Base-by-base conservation (phyloP, 305 asterid genomes). In the Euphrasia arctica region DNA sequence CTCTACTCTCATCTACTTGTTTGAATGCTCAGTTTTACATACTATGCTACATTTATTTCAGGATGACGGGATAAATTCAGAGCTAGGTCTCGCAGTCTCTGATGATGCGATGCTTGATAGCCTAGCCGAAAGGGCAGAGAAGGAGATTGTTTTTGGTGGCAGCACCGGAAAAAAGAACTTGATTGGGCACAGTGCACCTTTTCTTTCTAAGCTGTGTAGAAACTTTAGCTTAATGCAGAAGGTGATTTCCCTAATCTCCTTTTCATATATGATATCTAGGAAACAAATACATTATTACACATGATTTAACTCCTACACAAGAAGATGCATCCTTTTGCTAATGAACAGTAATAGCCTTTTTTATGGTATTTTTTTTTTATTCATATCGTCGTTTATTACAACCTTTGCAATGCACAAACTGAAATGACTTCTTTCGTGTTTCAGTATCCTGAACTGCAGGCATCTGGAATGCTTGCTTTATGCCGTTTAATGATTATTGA, bases 391-490 rank as follows among this genome's bases (percentile, higher is more conserved):
- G 1, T 7, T 6, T 5, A 25, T 58, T 60, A 15, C 31, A 61
- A 71, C 61, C 52, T 52, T 28, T 58, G 45, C 27, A 34, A 54
- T 61, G 41, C 67, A 73, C 81, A 41, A 70, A 73, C 81, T 82
- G 73, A 81, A 58, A 54, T 70, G 65, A 65, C 51, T 69, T 69
- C 68, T 74, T 55, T 63, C 63, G 68, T 64, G 66, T 81, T 78
- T 54, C 74, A 92, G 98, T 73, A 82, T 76, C 95, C 97, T 65
- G 84, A 82, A 73, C 77, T 92, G 66, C 98, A 92, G 83, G 83
- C 90, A 60, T 83, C 97, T 70, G 98, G 89, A 82, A 92, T 87
- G 97, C 96, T 85, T 74, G 89, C 98, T 61, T 78, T 92, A 67
- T 89, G 96, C 77, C 88, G 84, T 64, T 75, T 92, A 58, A 92